Evolutionary conservation across 257 asterid genomes (phyloP).

Genomic region (Anisodus acutangulus): DNA sequence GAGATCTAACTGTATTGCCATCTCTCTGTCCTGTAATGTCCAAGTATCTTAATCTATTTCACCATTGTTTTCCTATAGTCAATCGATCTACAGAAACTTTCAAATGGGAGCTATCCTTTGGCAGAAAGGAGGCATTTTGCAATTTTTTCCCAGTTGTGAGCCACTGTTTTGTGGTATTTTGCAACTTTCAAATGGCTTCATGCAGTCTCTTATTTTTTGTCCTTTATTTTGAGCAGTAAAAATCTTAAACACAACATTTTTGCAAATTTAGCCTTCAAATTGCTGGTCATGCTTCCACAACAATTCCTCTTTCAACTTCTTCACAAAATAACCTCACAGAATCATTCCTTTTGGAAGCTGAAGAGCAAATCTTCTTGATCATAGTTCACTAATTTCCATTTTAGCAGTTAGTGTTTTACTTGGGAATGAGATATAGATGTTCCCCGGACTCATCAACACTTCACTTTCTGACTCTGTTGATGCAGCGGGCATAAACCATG

Average conservation of each 20-base stretch:
- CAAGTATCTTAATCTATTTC: background rate
- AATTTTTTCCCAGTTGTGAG: no score
- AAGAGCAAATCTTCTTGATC: no score
- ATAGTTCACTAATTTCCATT: no score
- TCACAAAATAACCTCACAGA: no score
- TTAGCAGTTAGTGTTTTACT: background rate
- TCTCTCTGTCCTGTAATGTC: background rate
- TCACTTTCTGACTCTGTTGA: background rate
- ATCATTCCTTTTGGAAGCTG: no score
- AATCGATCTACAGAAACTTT: background rate
- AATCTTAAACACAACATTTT: background rate
- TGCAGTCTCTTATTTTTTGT: no score
- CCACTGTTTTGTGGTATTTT: no score
- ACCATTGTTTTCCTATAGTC: background rate
- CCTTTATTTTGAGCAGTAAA: background rate
- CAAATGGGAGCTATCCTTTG: no score
- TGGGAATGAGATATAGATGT: background rate
- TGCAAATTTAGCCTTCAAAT: background rate
- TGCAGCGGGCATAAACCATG: background rate
- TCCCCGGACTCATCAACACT: background rate
- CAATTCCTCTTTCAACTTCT: background rate
- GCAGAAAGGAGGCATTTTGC: no score
- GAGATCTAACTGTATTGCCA: background rate
- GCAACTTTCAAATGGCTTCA: no score
- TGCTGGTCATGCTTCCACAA: background rate